Evolutionary conservation across 129 eudicot genomes (phyloP), one percentile per base, ranked within the genome.

Genomic region (Chrysanthemum makinoi): DNA sequence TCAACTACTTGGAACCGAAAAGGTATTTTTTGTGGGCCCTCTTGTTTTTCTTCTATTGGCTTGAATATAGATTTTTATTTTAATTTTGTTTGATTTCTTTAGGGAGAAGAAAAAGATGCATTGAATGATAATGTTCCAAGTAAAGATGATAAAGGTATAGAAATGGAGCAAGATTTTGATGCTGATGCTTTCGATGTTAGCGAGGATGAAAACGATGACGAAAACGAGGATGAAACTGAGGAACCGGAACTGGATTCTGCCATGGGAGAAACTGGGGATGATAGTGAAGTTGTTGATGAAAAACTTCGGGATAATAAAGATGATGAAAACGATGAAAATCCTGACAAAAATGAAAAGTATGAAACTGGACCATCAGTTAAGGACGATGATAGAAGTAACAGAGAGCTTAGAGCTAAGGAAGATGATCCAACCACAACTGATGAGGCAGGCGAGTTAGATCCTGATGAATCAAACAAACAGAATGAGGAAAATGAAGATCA

Each of bases 381-480:
- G 55, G 98, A 89, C 50, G 52, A 68, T 18, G 84, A 82, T 74
- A 6, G 80, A 0, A 74, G 68, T 74, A 88, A 73, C 20, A 80
- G 89, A 72, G 96, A 94, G 86, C 91, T 94, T 72, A 81, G 91
- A 79, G 96, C 89, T 62, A 94, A 87, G 74, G 96, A 89, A 64
- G 97, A 89, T 68, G 74, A 85, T 53, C 85, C 69, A 39, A 57
- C 75, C 24, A 44, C 64, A 59, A 67, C 78, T 43, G 86, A 82
- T 70, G 92, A 86, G 16, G 60, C 66, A 47, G 85, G 69, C 50
- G 83, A 84, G 26, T 65, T 62, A 12, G 91, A 69, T 75, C 57
- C 69, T 44, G 82, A 82, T 66, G 85, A 82, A 72, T 75, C 73
- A 2, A 76, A 68, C 56, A 79, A 87, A 66, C 74, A 72, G 19